A percentile compares a stretch with the other conserved stretches of the same genome.
phyloP scores from a whole-genome alignment of 768 basidiomycete genomes.

The Agrocybe praecox region DNA sequence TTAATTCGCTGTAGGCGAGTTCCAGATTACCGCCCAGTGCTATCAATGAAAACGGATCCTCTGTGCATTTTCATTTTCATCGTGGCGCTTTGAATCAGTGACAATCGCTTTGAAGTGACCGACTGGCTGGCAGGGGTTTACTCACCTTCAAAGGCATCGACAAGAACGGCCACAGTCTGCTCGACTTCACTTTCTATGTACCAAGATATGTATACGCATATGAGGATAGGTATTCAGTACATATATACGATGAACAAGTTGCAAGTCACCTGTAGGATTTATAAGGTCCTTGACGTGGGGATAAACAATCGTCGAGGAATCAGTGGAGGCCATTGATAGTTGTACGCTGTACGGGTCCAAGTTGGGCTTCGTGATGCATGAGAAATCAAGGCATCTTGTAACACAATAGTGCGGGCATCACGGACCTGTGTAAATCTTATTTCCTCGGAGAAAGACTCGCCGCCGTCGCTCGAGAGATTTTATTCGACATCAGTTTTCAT shows the following conservation, averaged over 20 bases:
- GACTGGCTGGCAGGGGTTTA: no score
- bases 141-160: constrained; percentile 9
- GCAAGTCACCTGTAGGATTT: constrained; percentile 2
- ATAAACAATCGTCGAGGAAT: background rate
- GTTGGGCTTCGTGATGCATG: no score
- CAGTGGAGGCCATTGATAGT: constrained; percentile 3
- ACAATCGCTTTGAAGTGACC: background rate
- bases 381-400: no score
- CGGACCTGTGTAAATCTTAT: no score
- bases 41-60: constrained; percentile 19
- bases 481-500: no score
- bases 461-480: no score
- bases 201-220: background rate
- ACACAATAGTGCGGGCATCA: no score
- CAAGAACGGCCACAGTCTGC: constrained; percentile 2
- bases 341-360: no score
- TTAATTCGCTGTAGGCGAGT: constrained; percentile 15
- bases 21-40: constrained; percentile 21
- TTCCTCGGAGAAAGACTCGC: no score
- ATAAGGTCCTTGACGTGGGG: constrained; percentile 6
- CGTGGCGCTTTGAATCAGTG: background rate
- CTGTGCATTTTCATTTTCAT: constrained; percentile 8
- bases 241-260: background rate
- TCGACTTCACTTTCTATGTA: constrained; percentile 11
- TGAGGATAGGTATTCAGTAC: background rate